Evolutionary conservation across 176 grass and related monocot species (phyloP).

Genomic region (Eremochloa ophiuroides): DNA sequence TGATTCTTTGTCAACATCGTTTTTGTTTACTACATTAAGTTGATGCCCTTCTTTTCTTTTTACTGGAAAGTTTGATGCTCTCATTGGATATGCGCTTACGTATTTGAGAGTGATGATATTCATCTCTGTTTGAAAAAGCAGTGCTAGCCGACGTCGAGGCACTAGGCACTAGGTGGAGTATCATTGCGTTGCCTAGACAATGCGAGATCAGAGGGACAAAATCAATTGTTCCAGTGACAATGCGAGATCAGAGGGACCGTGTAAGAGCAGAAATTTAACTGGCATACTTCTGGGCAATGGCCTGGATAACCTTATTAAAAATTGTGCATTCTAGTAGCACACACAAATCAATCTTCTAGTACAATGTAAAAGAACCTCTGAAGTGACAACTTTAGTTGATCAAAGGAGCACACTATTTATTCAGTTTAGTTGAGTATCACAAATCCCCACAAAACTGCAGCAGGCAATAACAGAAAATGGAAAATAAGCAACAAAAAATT

Average conservation of each 20-base stretch:
- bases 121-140: background rate
- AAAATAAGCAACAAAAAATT: too few relatives aligned
- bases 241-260: too few relatives aligned
- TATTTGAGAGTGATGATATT: background rate
- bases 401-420: too few relatives aligned
- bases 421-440: background rate
- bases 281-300: background rate
- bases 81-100: background rate
- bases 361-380: too few relatives aligned
- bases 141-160: background rate
- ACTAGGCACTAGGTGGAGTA: background rate
- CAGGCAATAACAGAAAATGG: background rate
- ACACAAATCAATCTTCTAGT: background rate
- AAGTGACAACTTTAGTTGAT: too few relatives aligned
- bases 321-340: too few relatives aligned
- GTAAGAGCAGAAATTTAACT: background rate
- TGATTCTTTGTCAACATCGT: background rate
- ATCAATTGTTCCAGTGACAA: background rate
- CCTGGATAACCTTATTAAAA: too few relatives aligned
- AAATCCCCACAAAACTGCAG: background rate
- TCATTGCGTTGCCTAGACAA: background rate
- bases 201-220: too few relatives aligned
- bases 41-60: background rate
- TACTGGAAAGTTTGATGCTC: background rate
- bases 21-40: background rate